Base-by-base conservation (phyloP, 2,329 filamentous ascomycete species). In the Madurella mycetomatis region DNA sequence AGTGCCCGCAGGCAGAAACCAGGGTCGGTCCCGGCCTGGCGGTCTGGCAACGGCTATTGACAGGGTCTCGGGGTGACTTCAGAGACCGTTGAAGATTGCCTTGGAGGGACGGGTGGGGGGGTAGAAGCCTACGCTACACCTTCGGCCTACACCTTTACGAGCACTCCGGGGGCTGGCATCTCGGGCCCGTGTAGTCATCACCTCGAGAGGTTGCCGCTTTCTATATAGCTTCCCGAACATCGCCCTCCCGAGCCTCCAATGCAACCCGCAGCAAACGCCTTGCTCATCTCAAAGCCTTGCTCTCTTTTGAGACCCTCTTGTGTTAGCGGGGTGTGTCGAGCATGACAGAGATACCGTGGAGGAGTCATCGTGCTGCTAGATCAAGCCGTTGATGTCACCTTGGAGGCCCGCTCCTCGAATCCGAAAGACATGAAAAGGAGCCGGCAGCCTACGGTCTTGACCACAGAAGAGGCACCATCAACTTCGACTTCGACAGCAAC, bases 151-250 rank as follows among this genome's bases (percentile, higher is more conserved):
- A 15, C 40, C 18, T 18, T 47, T 19, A 19, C n/a, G 31, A 19
- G 19, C 31, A 11, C 34, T 37, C 13, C 17, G 37, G 19, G 47
- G 39, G 34, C 16, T 39, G 11, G 30, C n/a, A 39, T 25, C 9
- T 32, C 15, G 34, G 34, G 34, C 34, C 9, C 11, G 34, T 37
- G 34, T 37, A 9, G 9, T 15, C 34, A 37, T 37, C 34, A 37
- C 13, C 34, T 47, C 49, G 16, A 49, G 13, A 55, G 41, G 16
- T 62, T 61, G 41, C 56, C 59, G 31, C 52, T 60, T 64, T 62
- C 60, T 62, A 61, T 62, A 64, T 64, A 64, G 55, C 60, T 62
- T 47, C 59, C 57, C 58, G 60, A 62, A 58, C 48, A 47, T 48
- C 56, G 41, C 52, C 53, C 19, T 47, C 31, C 37, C 49, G 32